Evolutionary conservation across 1,139 yeast species (phyloP).

Genomic region (Meyerozyma sp.): DNA sequence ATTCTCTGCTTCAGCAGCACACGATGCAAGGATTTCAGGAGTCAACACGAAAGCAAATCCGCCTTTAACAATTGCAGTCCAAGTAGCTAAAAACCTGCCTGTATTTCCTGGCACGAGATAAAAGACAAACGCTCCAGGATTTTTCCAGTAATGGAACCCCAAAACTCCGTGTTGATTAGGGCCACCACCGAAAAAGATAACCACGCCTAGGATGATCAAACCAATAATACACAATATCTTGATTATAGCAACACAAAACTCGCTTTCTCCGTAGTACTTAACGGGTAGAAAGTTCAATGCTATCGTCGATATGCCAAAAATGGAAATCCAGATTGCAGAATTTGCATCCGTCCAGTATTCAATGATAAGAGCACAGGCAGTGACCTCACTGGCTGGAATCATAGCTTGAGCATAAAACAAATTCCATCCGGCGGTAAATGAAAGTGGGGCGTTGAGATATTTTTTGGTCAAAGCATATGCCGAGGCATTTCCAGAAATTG

Average conservation of each 20-base stretch:
- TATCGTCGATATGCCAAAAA: constrained; percentile 41
- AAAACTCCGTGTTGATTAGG: constrained; percentile 2
- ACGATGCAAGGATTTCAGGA: constrained; percentile 35
- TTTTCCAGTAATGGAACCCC: constrained; percentile 56
- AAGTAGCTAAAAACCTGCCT: constrained; percentile 26
- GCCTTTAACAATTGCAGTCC: constrained; percentile 37
- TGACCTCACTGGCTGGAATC: constrained; percentile 3
- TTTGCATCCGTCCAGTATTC: constrained; percentile 22
- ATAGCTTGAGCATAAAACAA: constrained; percentile 3
- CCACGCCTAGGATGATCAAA: constrained; percentile 38
- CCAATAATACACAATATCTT: constrained; percentile 22
- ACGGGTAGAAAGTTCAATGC: constrained; percentile 32
- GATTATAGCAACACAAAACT: constrained; percentile 13
- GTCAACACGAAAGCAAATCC: constrained; percentile 39
- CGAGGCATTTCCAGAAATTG: constrained; percentile 32
- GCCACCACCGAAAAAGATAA: constrained; percentile 30
- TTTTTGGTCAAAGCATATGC: constrained; percentile 14
- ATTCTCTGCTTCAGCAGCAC: constrained; percentile 30
- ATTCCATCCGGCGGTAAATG: constrained; percentile 26
- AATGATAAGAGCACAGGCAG: constrained; percentile 5
- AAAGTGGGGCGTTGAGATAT: constrained; percentile 25
- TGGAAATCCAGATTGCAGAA: constrained; percentile 57
- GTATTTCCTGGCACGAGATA: constrained; percentile 10
- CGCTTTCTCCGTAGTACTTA: constrained; percentile 17
- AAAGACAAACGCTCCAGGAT: constrained; percentile 44